Evolutionary conservation across 371 early-diverging fungal genomes (phyloP), one percentile per base, ranked within the genome.

Genomic region (Mortierella sp.): DNA sequence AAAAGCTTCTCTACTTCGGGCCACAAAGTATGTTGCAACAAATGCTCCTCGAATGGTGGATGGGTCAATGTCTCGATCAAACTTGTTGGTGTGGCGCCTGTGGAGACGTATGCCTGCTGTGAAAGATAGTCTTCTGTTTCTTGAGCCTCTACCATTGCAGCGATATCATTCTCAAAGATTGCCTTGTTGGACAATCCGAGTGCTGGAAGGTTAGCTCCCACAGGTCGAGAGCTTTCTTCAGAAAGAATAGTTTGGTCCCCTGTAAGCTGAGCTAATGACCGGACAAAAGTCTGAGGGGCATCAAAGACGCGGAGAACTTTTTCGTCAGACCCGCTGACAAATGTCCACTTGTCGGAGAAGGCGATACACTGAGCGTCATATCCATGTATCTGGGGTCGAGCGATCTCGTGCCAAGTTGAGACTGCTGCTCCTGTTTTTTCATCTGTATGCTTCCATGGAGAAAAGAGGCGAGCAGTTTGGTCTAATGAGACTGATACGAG

Each of bases 121-220:
- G 83, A 81, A 11, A 87, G 69, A 40, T 85, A 86, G 22, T 84
- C 85, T 58, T 87, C 89, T 36, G 89, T 81, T 63, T 84, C 86
- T 28, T 86, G 85, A 3, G 78, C 79, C 22, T 85, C 84, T 19
- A 74, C 74, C 84, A 89, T 87, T 19, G 84, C 77, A 19, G 84
- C 82, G 38, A 85, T 76, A 61, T 91, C 89, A 41, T 78, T 71
- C 67, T 80, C 90, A 65, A 89, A 91, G 0, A 97, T 93, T 2
- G 99, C 97, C 85, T 97, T 98, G 87, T 98, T 99, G 13, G 97
- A 96, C 62, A 99, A 86, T 13, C 99, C 98, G 19, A 99, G 86
- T 8, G 97, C 96, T 0, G 99, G 98, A 41, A 96, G 84, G 68
- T 92, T 92, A 21, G 95, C 97, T 28, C 93, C 96, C 2, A 92